Evolutionary conservation across 2,329 filamentous ascomycete genomes (phyloP).

Genomic region (Fusarium sp.): DNA sequence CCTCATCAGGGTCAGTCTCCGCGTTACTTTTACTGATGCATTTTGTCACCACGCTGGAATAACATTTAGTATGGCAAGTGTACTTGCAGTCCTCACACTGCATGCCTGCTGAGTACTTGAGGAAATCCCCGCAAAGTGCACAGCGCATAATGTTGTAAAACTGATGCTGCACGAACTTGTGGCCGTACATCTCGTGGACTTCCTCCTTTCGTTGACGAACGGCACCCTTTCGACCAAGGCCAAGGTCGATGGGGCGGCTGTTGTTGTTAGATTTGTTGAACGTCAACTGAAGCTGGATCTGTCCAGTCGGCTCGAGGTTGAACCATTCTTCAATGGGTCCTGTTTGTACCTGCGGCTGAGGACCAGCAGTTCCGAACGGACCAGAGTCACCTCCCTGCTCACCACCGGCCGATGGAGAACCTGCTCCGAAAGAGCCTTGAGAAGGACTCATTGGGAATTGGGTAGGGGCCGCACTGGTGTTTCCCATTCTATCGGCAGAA

Average conservation of each 20-base stretch:
- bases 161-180: slow-evolving; percentile 98
- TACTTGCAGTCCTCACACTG: slow-evolving; percentile 99
- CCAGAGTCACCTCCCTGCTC: slow-evolving; percentile 47
- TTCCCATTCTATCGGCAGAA: slow-evolving; percentile 93
- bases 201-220: slow-evolving; percentile 98
- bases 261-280: slow-evolving; percentile 93
- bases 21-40: slow-evolving; percentile 99
- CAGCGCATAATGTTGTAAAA: slow-evolving; percentile 99
- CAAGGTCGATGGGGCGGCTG: slow-evolving; percentile 83
- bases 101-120: slow-evolving; percentile 99
- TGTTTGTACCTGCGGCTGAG: slow-evolving; percentile 64
- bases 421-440: slow-evolving; percentile 55
- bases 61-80: slow-evolving; percentile 98
- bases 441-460: slow-evolving; percentile 70
- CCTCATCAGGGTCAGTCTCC: slow-evolving; percentile 97
- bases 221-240: slow-evolving; percentile 92
- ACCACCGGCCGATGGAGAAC: slow-evolving; percentile 56
- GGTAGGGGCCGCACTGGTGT: slow-evolving; percentile 58
- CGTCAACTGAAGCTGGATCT: slow-evolving; percentile 89
- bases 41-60: slow-evolving; percentile 95
- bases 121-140: slow-evolving; percentile 95
- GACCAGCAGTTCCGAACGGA: slow-evolving; percentile 50
- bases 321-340: slow-evolving; percentile 93
- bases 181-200: slow-evolving; percentile 97
- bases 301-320: slow-evolving; percentile 91